Evolutionary conservation across 2,329 filamentous ascomycete species (phyloP).

Genomic region (Aspergillus vadensis): DNA sequence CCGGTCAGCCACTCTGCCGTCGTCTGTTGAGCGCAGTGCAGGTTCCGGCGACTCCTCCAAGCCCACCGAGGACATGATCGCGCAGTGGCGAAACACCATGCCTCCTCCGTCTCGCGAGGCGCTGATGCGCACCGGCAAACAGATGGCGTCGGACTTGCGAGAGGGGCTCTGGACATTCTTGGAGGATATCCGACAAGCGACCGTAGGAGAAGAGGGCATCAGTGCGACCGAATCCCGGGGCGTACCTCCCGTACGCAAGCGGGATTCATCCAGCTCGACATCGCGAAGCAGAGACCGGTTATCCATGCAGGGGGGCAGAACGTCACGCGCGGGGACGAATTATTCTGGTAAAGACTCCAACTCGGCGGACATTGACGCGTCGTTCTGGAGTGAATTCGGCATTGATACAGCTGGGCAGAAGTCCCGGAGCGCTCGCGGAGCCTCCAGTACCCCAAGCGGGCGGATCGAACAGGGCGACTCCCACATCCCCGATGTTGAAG

Average conservation of each 20-base stretch:
- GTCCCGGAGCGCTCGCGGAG: constrained; percentile 35
- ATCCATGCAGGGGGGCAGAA: constrained; percentile 28
- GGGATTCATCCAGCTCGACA: constrained; percentile 32
- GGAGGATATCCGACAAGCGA: constrained; percentile 92
- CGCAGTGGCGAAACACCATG: constrained; percentile 46
- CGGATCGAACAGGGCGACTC: constrained; percentile 34
- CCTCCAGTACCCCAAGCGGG: constrained; percentile 35
- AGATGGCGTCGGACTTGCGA: constrained; percentile 85
- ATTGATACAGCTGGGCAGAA: constrained; percentile 50
- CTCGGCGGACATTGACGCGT: constrained; percentile 46
- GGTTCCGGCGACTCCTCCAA: constrained; percentile 23
- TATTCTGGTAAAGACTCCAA: constrained; percentile 46
- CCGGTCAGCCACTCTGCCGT: constrained; percentile 45
- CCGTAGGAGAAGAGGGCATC: constrained; percentile 88
- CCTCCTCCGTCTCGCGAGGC: constrained; percentile 52
- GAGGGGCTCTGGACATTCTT: constrained; percentile 92
- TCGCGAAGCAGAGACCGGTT: constrained; percentile 38
- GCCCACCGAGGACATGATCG: constrained; percentile 39
- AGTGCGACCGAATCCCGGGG: constrained; percentile 54
- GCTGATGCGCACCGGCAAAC: constrained; percentile 64
- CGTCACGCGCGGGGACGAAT: constrained; percentile 35
- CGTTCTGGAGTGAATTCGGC: constrained; percentile 56
- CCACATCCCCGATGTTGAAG: constrained; percentile 47
- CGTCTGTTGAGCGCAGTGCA: constrained; percentile 40
- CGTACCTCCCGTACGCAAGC: constrained; percentile 33